Base-by-base conservation (phyloP, 257 asterid species). In the Ehretia macrophylla region DNA sequence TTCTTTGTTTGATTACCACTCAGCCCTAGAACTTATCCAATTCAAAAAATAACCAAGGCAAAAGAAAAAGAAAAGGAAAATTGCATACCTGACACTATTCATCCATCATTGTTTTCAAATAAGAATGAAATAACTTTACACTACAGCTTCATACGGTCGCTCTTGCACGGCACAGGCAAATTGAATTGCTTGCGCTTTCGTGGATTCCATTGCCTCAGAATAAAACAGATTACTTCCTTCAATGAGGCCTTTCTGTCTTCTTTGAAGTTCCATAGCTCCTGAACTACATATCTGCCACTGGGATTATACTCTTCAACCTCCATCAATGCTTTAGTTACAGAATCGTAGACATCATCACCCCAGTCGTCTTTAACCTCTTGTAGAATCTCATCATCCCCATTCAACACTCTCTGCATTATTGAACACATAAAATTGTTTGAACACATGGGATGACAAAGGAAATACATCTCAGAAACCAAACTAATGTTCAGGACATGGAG, bases 191-290 rank as follows among this genome's bases (percentile, higher is more conserved):
- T 73, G 63, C 72, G 75, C 39, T 67, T 73, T 12, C 42, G 56
- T 4, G 72, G 21, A 69, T 62, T 77, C 35, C 73, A 27, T 63
- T 73, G 76, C 70, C 39, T 73, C 32, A 73, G 66, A 49, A 77
- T 73, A 51, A 45, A 77, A 55, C 53, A 14, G 57, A 66, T 66
- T 1, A 68, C 78, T 71, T 79, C 84, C 72, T 79, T 79, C 21
- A 79, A 35, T 0, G 79, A 75, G 53, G 84, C 84, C 65, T 72
- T 68, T 38, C 84, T 70, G 39, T 61, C 42, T 56, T 75, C 81
- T 65, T 79, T 68, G 65, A 62, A 65, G 66, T 72, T 79, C 84
- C 81, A 79, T 0, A 79, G 63, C 58, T 79, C 81, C 3, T 76
- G 21, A 58, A 79, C 68, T 32, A 70, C 74, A 32, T 79, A 79